Base-by-base conservation (phyloP, 768 basidiomycete species). In the Tylopilus balloui region DNA sequence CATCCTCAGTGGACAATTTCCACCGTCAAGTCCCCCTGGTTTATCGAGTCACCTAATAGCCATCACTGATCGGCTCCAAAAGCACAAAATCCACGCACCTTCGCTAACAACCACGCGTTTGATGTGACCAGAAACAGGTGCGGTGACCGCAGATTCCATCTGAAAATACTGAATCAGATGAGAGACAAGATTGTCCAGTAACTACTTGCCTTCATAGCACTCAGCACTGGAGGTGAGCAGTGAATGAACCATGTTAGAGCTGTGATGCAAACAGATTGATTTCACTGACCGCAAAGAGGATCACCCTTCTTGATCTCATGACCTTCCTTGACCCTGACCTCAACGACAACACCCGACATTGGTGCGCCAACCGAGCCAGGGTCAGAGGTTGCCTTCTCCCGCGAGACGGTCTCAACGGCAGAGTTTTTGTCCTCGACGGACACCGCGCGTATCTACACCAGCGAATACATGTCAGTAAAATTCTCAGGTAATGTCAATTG, bases 241-340 rank as follows among this genome's bases (percentile, higher is more conserved):
- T 25, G 17, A 28, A 47, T 15, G 24, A 51, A 24, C 7, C 34
- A 42, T 41, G 28, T 62, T 41, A 65, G 32, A 34, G 34, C n/a
- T 34, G n/a, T 34, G 34, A 17, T 50, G 20, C 47, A n/a, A 47
- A 45, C 3, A 37, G 19, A 38, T 42, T 48, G 46, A 31, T 48
- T 51, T 47, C 36, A 80, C 85, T 71, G 68, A 88, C 87, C 84
- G 69, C 88, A 88, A 55, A 97, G 74, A 50, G 95, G 93, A 73
- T 99, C 96, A 43, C 96, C 96, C 72, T 93, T 95, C 83, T 87
- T 94, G 69, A 99, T 93, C 64, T 95, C 92, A 50, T 94, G 87
- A 20, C 93, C 93, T 69, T 98, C 96, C 73, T 96, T 95, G 52
- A 97, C 94, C 62, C 95, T 79, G 41, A 99, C 93, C 69, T 99